A percentile compares a stretch with the other conserved stretches of the same genome.
Evolutionary conservation across 345 rosid genomes (phyloP).

Genomic region (Eucalyptus melliodora): DNA sequence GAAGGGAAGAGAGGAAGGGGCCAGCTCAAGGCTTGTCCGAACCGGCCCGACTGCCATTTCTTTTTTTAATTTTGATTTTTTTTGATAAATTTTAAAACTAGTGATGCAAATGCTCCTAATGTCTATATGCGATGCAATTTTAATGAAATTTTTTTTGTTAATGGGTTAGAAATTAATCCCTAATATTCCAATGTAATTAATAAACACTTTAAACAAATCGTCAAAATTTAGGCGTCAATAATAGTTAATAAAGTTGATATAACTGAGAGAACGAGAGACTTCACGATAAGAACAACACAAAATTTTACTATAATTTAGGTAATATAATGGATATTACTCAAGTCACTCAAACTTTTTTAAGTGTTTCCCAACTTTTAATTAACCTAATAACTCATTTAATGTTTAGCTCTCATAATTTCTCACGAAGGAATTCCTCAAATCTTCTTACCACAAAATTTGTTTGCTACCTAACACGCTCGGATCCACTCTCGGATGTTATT

Average conservation of each 20-base stretch:
- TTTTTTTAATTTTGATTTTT: no score
- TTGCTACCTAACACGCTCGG: background rate
- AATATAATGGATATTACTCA: background rate
- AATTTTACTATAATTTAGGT: background rate
- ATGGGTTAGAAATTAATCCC: no score
- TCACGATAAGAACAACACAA: background rate
- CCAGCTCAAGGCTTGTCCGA: no score
- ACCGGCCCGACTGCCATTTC: no score
- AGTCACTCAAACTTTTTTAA: background rate
- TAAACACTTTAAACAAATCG: no score
- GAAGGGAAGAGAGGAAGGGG: no score
- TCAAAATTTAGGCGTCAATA: rapidly evolving
- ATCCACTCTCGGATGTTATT: background rate
- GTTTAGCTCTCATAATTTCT: background rate
- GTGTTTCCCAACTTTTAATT: background rate
- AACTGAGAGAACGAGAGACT: background rate
- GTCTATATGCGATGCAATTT: no score
- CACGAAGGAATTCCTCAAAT: background rate
- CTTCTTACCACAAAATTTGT: background rate
- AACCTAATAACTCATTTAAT: background rate
- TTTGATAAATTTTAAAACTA: no score
- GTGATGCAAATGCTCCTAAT: background rate
- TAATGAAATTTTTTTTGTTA: no score
- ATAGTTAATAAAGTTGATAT: background rate
- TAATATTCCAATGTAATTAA: no score